Base-by-base conservation (phyloP, 805 yeast genomes). In the Brettanomyces bruxellensis region DNA sequence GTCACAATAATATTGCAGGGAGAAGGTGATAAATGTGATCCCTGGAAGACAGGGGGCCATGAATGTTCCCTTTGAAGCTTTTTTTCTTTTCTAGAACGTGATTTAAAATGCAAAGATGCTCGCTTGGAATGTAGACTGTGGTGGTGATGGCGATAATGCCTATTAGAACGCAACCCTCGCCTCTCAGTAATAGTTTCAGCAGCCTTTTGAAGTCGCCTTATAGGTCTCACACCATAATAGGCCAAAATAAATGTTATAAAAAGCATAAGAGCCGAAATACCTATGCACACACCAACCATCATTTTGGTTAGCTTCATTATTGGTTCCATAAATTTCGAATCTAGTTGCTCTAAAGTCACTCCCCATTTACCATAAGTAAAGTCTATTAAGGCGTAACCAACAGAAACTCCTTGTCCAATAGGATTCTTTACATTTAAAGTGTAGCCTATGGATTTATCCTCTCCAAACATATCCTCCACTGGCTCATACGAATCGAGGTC, bases 191-290 rank as follows among this genome's bases (percentile, higher is more conserved):
- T 76, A 24, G 75, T 76, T 58, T 87, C 96, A 0, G 96, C 86
- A 0, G 95, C 95, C 51, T 79, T 79, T 56, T 85, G 88, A 39
- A 89, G 69, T 48, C 81, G 74, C 39, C 86, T 75, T 48, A 89
- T 87, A 0, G 97, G 96, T 51, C 85, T 66, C 5, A 88, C 90
- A 34, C 90, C 88, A 70, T 81, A 84, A 49, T 86, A 88, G 0
- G 95, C 88, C 45, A 89, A 63, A 4, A 93, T 90, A 60, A 88
- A 76, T 1, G 96, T 86, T n/a, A 86, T 60, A 1, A 86, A 49
- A 52, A 86, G 79, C 70, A 87, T 78, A 51, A 83, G 75, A 1
- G 69, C 86, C 3, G 93, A 93, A 22, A 85, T 78, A 1, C 86
- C 95, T 36, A 89, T 68, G 24, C 86, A 87, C 1, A 86, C 82